These are phyloP conservation scores for Funneliformis mosseae DNA, from an alignment of 192 early-diverging fungal species.

Conservation along the genomic window DNA sequence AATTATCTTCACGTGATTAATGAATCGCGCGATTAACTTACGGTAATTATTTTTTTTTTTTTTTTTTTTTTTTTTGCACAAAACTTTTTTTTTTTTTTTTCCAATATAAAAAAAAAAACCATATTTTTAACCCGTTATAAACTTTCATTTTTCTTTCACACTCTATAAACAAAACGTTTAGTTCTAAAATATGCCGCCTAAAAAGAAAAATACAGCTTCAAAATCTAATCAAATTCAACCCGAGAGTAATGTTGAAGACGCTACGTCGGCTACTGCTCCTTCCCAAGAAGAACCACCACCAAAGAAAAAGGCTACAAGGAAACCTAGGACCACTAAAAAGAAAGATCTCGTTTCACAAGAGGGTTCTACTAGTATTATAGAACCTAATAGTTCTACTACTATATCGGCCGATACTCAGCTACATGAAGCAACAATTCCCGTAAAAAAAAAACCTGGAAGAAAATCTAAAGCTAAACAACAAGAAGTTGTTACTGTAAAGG, in stretches of 20 bases:
- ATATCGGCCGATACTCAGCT: background rate
- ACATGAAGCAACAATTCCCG: background rate
- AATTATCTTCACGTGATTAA: background rate
- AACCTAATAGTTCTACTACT: background rate
- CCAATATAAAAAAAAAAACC: background rate
- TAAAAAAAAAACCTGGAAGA: background rate
- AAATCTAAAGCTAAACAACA: background rate
- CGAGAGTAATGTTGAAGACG: background rate
- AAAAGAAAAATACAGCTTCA: background rate
- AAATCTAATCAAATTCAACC: background rate
- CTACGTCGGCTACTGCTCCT: background rate
- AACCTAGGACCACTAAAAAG: background rate
- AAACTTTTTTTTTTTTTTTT: background rate
- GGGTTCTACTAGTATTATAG: background rate
- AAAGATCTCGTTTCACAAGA: background rate
- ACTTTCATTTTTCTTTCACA: background rate
- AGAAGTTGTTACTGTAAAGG: background rate
- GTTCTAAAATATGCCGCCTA: background rate
- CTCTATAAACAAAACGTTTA: too few relatives aligned
- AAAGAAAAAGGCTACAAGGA: background rate
- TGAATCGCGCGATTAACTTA: background rate
- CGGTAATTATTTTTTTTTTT: too few relatives aligned
- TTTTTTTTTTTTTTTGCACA: too few relatives aligned
- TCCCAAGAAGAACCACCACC: background rate
- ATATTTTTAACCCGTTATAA: background rate